Evolutionary conservation across 805 yeast species (phyloP), one percentile per base, ranked within the genome.

Genomic region (Yarrowia osloensis): DNA sequence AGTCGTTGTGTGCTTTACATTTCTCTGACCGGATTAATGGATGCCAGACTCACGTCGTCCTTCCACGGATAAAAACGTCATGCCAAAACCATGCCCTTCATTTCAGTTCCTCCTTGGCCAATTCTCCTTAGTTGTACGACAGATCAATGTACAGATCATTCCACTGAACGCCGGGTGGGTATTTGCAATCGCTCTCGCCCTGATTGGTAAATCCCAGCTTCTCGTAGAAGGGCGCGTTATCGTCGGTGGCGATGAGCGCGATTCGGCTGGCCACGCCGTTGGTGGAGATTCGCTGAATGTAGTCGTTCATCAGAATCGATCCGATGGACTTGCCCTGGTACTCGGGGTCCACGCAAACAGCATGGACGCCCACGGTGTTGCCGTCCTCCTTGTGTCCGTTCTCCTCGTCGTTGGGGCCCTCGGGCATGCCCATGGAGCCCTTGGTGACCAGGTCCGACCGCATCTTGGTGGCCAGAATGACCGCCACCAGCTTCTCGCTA

Each of bases 271-370:
- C 97, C 69, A 91, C 87, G 71, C 87, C 91, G 75, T 92, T 96
- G 75, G 91, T 91, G 59, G 91, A 85, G 77, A 94, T 80, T 74
- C 94, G 90, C 77, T 95, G 98, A 69, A 93, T 84, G 78, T 90
- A 95, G 78, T 94, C 99, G 71, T 89, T 91, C 73, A 94, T 77
- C 74, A 94, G 79, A 68, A 92, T 80, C 15, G 96, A 85, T 9
- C 96, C 98, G 68, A 95, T 80, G 74, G 90, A 90, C 77, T 86
- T 84, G 68, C 93, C 90, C 75, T 88, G 91, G 82, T 86, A 91
- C 44, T 86, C 85, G 24, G 92, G 90, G 71, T 86, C 86, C 29
- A 95, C 85, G 2, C 86, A 93, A 26, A 94, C 79, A 4, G 95
- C 86, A 76, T 95, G 98, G 59, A 94, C 82, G 3, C 93, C 97